Percentiles rank a stretch among this genome's conserved stretches.
Evolutionary conservation across 2,329 filamentous ascomycete genomes (phyloP).

Genomic region (Penicillium decumbens): DNA sequence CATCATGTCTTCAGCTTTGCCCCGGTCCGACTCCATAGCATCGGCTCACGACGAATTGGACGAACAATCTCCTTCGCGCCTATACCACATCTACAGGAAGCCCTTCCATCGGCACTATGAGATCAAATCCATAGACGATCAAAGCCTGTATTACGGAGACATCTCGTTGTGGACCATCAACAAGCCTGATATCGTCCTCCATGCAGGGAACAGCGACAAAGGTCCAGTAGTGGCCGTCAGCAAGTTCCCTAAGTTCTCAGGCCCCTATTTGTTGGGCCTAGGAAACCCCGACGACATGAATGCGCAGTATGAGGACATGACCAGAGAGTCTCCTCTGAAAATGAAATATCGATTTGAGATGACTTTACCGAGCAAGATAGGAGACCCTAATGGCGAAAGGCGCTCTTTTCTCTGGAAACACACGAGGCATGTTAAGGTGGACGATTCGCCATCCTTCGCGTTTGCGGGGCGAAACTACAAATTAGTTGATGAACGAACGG

Average conservation of each 20-base stretch:
- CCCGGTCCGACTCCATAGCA: constrained; percentile 7
- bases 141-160: constrained; percentile 9
- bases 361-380: constrained; percentile 5
- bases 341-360: constrained; percentile 25
- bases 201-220: constrained; percentile 8
- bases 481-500: constrained; percentile 17
- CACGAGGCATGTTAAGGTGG: constrained; percentile 23
- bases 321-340: constrained; percentile 14
- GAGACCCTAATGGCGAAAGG: constrained; percentile 3
- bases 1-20: constrained; percentile 9
- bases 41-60: constrained; percentile 6
- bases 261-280: constrained; percentile 25
- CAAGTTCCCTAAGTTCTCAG: constrained; percentile 24
- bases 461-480: constrained; percentile 27
- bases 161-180: constrained; percentile 12
- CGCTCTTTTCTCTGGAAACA: constrained; percentile 27
- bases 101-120: constrained; percentile 14
- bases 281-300: constrained; percentile 21
- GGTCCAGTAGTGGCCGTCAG: constrained; percentile 20
- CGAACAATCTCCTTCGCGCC: constrained; percentile 2
- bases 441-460: constrained; percentile 11
- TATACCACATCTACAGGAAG: constrained; percentile 11
- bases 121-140: constrained; percentile 11
- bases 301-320: constrained; percentile 28
- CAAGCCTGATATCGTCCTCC: constrained; percentile 16